phyloP scores from a whole-genome alignment of 1,139 yeast species.

The Taiozyma sp. region DNA sequence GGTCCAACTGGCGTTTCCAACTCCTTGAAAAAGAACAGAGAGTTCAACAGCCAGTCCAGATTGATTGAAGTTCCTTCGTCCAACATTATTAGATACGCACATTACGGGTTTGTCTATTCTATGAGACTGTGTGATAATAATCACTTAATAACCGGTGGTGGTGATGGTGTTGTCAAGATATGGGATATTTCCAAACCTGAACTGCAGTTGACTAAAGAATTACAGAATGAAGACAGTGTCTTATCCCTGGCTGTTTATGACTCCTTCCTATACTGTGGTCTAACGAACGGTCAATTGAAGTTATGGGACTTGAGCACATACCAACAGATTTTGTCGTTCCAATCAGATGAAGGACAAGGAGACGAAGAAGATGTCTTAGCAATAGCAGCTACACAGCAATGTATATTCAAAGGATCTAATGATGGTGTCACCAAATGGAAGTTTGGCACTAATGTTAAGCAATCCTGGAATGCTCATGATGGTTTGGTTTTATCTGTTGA shows the following conservation, averaged over 20 bases:
- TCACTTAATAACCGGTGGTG: conserved; percentile 67
- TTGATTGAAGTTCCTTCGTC: conserved; percentile 64
- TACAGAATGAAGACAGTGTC: conserved; percentile 66
- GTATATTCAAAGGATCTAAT: conserved; percentile 30
- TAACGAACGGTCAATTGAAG: conserved; percentile 63
- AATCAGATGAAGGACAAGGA: conserved; percentile 35
- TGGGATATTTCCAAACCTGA: conserved; percentile 45
- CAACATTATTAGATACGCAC: conserved; percentile 76
- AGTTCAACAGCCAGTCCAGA: conserved; percentile 14
- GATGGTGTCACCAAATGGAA: conserved; percentile 51
- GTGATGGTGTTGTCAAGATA: conserved; percentile 78
- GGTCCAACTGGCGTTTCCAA: conserved; percentile 64
- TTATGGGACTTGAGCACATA: conserved; percentile 82
- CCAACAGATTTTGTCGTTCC: conserved; percentile 60
- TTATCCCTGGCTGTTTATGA: conserved; percentile 59
- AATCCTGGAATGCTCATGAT: conserved; percentile 36
- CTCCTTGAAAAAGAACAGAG: conserved; percentile 1
- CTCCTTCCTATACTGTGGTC: conserved; percentile 73
- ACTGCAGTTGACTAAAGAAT: conserved; percentile 5
- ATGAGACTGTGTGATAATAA: conserved; percentile 39
- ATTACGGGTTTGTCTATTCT: conserved; percentile 82
- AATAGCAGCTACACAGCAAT: conserved; percentile 39
- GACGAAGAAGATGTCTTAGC: conserved; percentile 41
- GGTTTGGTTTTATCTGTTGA: conserved; percentile 33
- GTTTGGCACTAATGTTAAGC: conserved; percentile 33